phyloP scores from a whole-genome alignment of 495 filamentous ascomycete genomes.

The Penicillium maclennaniae region DNA sequence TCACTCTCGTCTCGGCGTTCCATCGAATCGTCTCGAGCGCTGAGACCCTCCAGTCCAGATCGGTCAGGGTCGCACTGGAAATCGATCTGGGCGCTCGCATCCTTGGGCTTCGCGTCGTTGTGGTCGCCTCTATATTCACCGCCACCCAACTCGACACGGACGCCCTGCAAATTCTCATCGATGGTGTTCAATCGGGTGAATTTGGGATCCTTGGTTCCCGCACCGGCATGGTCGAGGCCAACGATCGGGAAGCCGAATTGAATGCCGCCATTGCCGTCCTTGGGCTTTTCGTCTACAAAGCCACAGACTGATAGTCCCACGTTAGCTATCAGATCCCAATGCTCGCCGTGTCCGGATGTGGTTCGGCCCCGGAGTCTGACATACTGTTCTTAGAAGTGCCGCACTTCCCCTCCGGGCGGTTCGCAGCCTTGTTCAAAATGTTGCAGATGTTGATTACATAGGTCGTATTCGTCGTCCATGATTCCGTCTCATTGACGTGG shows the following conservation, averaged over 20 bases:
- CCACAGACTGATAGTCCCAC: constrained; percentile 62
- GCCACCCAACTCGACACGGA: constrained; percentile 67
- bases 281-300: constrained; percentile 51
- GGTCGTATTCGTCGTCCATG: constrained; percentile 61
- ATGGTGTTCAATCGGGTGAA: constrained; percentile 58
- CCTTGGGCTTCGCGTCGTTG: constrained; percentile 40
- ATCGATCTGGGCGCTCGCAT: constrained; percentile 72
- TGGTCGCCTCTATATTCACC: constrained; percentile 51
- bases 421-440: constrained; percentile 54
- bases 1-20: constrained; percentile 22
- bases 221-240: constrained; percentile 55
- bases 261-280: constrained; percentile 35
- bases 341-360: neutral
- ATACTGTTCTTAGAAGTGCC: constrained; percentile 51
- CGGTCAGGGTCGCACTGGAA: constrained; percentile 71
- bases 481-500: constrained; percentile 47
- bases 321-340: neutral
- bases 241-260: constrained; percentile 64
- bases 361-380: neutral
- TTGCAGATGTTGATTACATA: constrained; percentile 87
- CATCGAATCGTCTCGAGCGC: constrained; percentile 26
- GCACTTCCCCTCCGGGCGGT: constrained; percentile 57
- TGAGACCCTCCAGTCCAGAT: constrained; percentile 65
- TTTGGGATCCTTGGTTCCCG: constrained; percentile 55
- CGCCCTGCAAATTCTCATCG: constrained; percentile 62